Evolutionary conservation across 2,329 filamentous ascomycete genomes (phyloP), one percentile per base, ranked within the genome.

Genomic region (Cladosporium sp.): DNA sequence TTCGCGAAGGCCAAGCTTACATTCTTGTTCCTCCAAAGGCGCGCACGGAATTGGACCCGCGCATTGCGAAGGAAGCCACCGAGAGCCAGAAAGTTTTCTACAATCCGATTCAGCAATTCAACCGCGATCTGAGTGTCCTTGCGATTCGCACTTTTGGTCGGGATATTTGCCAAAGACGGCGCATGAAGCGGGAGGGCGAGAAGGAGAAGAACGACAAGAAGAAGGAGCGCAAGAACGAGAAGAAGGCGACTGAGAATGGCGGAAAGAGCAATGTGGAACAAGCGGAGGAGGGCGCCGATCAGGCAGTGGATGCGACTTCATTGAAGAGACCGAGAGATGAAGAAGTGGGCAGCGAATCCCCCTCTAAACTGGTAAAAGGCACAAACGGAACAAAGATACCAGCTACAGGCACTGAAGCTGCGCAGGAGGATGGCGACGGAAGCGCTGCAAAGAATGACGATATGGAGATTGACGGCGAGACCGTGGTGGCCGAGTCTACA

Each of bases 81-180:
- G 68, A 72, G 69, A 40, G 31, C 46, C 90, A 94, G 72, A 82
- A 84, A 37, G 96, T 99, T 65, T 99, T 99, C 76, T 99, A 99
- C 84, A 99, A 99, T 73, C 94, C 95, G 0, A 97, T 99, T 64
- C 95, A 99, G 77, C 95, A 99, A 76, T 99, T 98, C 83, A 99
- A 99, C 79, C 90, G 96, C 56, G 95, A 99, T 76, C 80, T 99
- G 70, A 97, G 92, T 67, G 92, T 97, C 29, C 85, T 99, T 16
- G 92, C 92, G 0, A 97, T 99, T 77, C 92, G 91, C 74, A 91
- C 91, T 0, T 97, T 94, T 76, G 92, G 91, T 1, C 88, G 95
- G 71, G 88, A 92, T 73, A 70, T 73, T 35, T 70, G 73, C 44
- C 65, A 70, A 60, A 70, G 69, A 53, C 71, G 72, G 65, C 69